These are phyloP conservation scores for Stereum hirsutum DNA, from an alignment of 1,284 basidiomycete species.

Conservation along the genomic window DNA sequence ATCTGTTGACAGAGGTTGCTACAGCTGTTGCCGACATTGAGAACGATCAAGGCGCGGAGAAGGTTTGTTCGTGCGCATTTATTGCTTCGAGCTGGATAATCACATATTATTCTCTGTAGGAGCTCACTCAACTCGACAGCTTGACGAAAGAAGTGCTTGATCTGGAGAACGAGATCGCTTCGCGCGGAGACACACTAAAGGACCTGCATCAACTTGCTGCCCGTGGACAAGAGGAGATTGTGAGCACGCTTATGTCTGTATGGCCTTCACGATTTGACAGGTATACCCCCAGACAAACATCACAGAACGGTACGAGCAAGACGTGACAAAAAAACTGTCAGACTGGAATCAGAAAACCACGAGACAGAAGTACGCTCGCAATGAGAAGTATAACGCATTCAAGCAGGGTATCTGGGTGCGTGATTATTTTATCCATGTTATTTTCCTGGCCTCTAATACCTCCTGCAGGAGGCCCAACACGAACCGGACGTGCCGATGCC, in stretches of 20 bases:
- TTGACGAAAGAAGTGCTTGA: constrained; percentile 63
- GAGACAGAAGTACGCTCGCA: constrained; percentile 67
- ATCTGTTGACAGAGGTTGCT: constrained; percentile 44
- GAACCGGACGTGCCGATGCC: constrained; percentile 62
- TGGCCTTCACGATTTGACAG: not conserved
- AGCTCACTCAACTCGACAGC: constrained; percentile 46
- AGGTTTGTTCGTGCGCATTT: constrained; percentile 26
- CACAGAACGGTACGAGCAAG: constrained; percentile 34
- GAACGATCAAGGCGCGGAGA: constrained; percentile 40
- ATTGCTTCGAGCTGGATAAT: not conserved
- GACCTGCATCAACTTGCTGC: constrained; percentile 46
- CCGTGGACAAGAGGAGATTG: constrained; percentile 46
- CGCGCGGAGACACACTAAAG: constrained; percentile 44
- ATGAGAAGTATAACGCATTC: constrained; percentile 54
- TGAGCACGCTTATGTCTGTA: constrained; percentile 23
- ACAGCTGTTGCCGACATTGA: constrained; percentile 52
- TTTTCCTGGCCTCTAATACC: not conserved
- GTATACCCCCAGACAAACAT: constrained; percentile 32
- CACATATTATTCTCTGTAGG: too few relatives aligned
- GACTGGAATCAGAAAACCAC: constrained; percentile 52
- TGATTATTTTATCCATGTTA: not conserved
- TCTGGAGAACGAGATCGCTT: constrained; percentile 46
- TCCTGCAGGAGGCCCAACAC: constrained; percentile 56
- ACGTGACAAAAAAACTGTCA: constrained; percentile 29
- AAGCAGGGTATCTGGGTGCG: constrained; percentile 61